phyloP scores from a whole-genome alignment of 106 monocot species.

The Agapanthus africanus region DNA sequence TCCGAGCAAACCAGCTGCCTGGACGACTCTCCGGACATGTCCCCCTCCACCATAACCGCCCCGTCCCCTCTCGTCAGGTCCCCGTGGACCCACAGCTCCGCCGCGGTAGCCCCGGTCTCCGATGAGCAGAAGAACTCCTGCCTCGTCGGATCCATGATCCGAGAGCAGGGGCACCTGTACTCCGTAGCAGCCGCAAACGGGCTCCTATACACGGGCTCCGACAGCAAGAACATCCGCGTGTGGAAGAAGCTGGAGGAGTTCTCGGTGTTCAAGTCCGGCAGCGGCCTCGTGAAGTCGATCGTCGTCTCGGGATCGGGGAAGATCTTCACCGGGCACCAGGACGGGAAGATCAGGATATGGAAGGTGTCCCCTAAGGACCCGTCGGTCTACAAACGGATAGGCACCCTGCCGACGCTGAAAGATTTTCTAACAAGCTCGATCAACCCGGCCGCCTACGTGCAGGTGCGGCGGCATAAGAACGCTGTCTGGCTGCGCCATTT shows the following conservation, averaged over 20 bases:
- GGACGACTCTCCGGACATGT: slow-evolving; percentile 27
- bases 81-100: slow-evolving; percentile 42
- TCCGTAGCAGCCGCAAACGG: slow-evolving; percentile 51
- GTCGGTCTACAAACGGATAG: slow-evolving; percentile 42
- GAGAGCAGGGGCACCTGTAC: slow-evolving; percentile 63
- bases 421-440: slow-evolving; percentile 56
- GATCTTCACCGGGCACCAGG: slow-evolving; percentile 81
- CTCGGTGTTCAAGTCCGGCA: slow-evolving; percentile 69
- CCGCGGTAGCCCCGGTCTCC: slow-evolving; percentile 5
- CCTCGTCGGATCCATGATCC: slow-evolving; percentile 47
- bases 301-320: slow-evolving; percentile 30
- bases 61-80: slow-evolving; percentile 44
- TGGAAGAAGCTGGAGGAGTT: slow-evolving; percentile 44
- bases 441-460: slow-evolving; percentile 57
- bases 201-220: slow-evolving; percentile 69
- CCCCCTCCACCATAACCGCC: too few species aligned
- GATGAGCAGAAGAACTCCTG: slow-evolving; percentile 12
- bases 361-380: slow-evolving; percentile 23
- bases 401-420: slow-evolving; percentile 46
- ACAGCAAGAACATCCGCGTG: slow-evolving; percentile 53
- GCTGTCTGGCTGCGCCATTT: slow-evolving; percentile 54
- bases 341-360: slow-evolving; percentile 83
- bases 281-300: slow-evolving; percentile 79
- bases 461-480: slow-evolving; percentile 46
- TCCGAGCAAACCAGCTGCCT: slow-evolving; percentile 18